Percentiles rank a stretch among this genome's conserved stretches.
These are phyloP conservation scores for Biscutella laevigata DNA, from an alignment of 441 rosid species.

Conservation along the genomic window DNA sequence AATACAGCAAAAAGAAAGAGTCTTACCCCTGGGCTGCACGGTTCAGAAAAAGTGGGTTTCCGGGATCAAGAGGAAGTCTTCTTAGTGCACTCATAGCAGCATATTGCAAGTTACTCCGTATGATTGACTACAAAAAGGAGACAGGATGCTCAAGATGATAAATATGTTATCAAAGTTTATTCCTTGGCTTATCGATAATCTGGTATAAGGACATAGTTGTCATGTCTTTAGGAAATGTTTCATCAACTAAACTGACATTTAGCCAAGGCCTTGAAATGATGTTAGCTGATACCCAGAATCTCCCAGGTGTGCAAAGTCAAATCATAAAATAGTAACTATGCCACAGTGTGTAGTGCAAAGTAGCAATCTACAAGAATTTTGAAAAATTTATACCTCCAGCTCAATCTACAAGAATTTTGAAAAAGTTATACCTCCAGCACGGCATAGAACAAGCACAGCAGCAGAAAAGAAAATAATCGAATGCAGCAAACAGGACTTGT, in stretches of 20 bases:
- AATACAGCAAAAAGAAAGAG: not conserved
- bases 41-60: slow-evolving; percentile 85
- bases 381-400: slow-evolving; percentile 1
- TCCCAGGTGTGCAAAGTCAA: slow-evolving; percentile 2
- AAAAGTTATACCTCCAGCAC: too few relatives aligned
- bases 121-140: slow-evolving; percentile 45
- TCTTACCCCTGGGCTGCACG: slow-evolving; percentile 97
- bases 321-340: not conserved
- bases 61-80: slow-evolving; percentile 98
- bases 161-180: not conserved
- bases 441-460: not conserved
- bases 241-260: not conserved
- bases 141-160: slow-evolving; percentile 13
- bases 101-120: slow-evolving; percentile 91
- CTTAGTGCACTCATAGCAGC: slow-evolving; percentile 94
- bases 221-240: not conserved
- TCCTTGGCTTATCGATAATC: slow-evolving; percentile 5
- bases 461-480: slow-evolving; percentile 1
- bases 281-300: slow-evolving; percentile 5
- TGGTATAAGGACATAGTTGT: slow-evolving; percentile 1
- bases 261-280: slow-evolving; percentile 10
- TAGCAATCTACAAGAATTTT: not conserved
- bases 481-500: slow-evolving; percentile 11
- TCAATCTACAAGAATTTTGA: too few relatives aligned
- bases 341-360: slow-evolving; percentile 3